A percentile compares a stretch with the other conserved stretches of the same genome.
These are phyloP conservation scores for Raddia distichophylla DNA, from an alignment of 176 grass and related monocot genomes.

Conservation along the genomic window DNA sequence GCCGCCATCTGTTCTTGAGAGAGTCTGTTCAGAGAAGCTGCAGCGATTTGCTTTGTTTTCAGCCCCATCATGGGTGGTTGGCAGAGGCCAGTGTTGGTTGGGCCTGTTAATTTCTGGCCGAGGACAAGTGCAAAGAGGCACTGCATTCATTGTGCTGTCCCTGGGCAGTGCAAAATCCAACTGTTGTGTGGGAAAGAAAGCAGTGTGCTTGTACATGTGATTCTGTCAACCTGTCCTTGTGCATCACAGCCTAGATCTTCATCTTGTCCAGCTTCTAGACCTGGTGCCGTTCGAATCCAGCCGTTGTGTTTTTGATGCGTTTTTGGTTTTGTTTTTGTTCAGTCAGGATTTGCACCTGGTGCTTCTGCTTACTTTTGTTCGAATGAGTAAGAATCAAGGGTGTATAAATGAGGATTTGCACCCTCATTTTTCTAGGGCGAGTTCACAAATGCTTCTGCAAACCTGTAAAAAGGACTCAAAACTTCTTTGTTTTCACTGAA, in stretches of 20 bases:
- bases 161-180: not conserved
- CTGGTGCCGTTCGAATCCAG: not conserved
- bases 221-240: constrained; percentile 16
- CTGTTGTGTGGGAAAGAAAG: not conserved
- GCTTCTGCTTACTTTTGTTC: not conserved
- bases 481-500: too few species aligned
- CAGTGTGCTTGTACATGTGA: not conserved
- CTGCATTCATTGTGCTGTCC: constrained; percentile 40
- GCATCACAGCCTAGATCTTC: not conserved
- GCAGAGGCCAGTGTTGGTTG: constrained; percentile 13
- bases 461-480: too few species aligned
- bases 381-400: too few species aligned
- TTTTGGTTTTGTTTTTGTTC: not conserved
- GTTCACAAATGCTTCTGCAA: too few species aligned
- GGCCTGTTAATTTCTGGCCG: not conserved
- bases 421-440: too few species aligned
- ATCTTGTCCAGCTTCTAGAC: constrained; percentile 7
- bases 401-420: too few species aligned
- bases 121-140: not conserved
- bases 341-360: not conserved
- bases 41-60: not conserved
- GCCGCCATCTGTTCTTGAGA: not conserved
- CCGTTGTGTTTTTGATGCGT: too few species aligned
- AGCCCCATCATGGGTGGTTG: constrained; percentile 16
- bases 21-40: not conserved